A percentile compares a stretch with the other conserved stretches of the same genome.
phyloP scores from a whole-genome alignment of 192 early-diverging fungal species.

The Umbelopsis ramanniana region DNA sequence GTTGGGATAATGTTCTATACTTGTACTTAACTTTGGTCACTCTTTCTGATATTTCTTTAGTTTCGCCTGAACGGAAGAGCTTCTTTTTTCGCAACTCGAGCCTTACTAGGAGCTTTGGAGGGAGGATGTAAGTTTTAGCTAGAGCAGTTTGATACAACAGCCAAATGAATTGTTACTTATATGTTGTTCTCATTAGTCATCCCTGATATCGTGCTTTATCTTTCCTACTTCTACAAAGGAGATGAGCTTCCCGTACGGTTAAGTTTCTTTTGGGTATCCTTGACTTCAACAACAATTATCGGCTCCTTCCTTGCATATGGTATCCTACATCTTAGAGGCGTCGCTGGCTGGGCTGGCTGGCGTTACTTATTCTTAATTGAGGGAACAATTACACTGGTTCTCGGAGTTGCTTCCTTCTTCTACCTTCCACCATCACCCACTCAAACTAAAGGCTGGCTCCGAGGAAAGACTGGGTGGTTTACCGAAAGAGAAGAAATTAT shows the following conservation, averaged over 20 bases:
- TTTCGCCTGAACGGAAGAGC: conserved; percentile 36
- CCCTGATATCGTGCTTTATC: conserved; percentile 53
- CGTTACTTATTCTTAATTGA: conserved; percentile 67
- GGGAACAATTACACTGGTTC: conserved; percentile 52
- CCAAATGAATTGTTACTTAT: not conserved
- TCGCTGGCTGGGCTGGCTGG: conserved; percentile 57
- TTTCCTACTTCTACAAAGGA: conserved; percentile 53
- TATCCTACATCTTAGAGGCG: conserved; percentile 56
- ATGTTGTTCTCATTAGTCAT: conserved; percentile 28
- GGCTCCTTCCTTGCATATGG: conserved; percentile 56
- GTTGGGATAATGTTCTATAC: not conserved
- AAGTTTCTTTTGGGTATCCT: conserved; percentile 51
- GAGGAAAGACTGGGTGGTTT: conserved; percentile 44
- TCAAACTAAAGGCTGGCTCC: conserved; percentile 33
- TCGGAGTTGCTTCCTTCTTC: conserved; percentile 54
- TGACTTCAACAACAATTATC: conserved; percentile 48
- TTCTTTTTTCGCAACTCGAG: conserved; percentile 48
- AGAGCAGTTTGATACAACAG: not conserved
- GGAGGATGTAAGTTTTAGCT: conserved; percentile 34
- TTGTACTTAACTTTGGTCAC: not conserved
- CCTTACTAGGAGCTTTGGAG: conserved; percentile 51
- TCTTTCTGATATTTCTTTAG: not conserved
- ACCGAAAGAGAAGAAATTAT: conserved; percentile 57
- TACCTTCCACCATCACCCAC: conserved; percentile 54
- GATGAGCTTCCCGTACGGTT: conserved; percentile 50